A percentile compares a stretch with the other conserved stretches of the same genome.
These are phyloP conservation scores for Phytophthora tentaculata DNA, from an alignment of 352 stramenopile genomes.

Conservation along the genomic window DNA sequence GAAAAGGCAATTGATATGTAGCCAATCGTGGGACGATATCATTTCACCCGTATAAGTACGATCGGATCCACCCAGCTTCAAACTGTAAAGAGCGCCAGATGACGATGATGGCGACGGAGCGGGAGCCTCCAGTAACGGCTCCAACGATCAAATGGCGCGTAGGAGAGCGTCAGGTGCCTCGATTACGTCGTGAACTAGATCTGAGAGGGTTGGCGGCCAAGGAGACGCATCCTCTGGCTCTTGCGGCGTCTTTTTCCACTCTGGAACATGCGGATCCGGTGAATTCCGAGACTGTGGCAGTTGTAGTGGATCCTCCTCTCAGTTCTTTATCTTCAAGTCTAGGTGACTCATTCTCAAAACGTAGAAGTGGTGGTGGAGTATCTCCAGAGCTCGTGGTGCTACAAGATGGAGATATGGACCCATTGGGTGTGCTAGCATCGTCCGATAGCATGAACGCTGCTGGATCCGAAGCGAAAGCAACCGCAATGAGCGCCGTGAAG, in stretches of 20 bases:
- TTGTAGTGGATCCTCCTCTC: constrained; percentile 6
- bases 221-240: constrained; percentile 57
- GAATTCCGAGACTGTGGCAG: neutral
- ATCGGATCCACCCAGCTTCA: constrained; percentile 30
- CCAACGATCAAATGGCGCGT: constrained; percentile 50
- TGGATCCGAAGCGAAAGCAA: constrained; percentile 1
- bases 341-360: constrained; percentile 5
- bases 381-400: constrained; percentile 62
- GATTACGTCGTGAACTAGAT: constrained; percentile 33
- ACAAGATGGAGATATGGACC: constrained; percentile 72
- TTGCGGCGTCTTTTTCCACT: constrained; percentile 16
- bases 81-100: constrained; percentile 23
- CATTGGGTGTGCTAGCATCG: constrained; percentile 56
- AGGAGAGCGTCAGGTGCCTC: constrained; percentile 37
- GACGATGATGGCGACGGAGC: constrained; percentile 20
- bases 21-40: constrained; percentile 19
- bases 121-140: constrained; percentile 6
- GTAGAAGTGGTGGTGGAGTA: constrained; percentile 1
- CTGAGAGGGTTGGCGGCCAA: constrained; percentile 26
- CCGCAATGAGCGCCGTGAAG: constrained; percentile 10
- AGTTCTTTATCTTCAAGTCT: constrained; percentile 6
- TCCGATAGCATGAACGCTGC: constrained; percentile 3
- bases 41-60: constrained; percentile 16
- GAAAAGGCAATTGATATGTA: constrained; percentile 18
- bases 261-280: neutral